Conservation (phyloP, 2,329 filamentous ascomycete species). For the Venturia asperata region DNA sequence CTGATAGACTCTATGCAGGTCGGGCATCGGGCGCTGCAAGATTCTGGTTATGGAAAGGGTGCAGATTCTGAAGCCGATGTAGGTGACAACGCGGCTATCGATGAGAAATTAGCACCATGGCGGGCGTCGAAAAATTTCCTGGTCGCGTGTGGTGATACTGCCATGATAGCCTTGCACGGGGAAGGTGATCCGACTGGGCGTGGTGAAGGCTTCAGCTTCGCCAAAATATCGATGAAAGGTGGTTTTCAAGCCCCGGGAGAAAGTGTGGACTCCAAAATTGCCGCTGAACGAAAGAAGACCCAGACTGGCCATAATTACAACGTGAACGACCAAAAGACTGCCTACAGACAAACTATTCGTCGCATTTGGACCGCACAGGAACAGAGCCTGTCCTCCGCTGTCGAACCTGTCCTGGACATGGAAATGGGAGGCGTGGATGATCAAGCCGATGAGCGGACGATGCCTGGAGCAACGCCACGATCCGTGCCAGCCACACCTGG, state of each 20-base stretch:
- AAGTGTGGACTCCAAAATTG: conserved; percentile 78
- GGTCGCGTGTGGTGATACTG: conserved; percentile 86
- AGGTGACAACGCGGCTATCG: conserved; percentile 67
- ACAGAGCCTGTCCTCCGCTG: conserved; percentile 63
- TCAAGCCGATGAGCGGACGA: conserved; percentile 35
- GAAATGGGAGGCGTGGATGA: conserved; percentile 57
- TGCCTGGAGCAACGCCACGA: conserved; percentile 51
- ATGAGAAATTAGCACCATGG: conserved; percentile 90
- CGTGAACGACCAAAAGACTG: conserved; percentile 84
- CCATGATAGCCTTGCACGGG: conserved; percentile 91
- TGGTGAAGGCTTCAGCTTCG: conserved; percentile 92
- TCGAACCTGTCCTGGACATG: conserved; percentile 63
- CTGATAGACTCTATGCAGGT: conserved; percentile 95
- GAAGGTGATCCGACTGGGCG: conserved; percentile 91
- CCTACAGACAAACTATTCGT: conserved; percentile 85
- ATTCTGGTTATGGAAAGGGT: conserved; percentile 73
- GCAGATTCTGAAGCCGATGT: conserved; percentile 52
- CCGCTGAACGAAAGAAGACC: conserved; percentile 63
- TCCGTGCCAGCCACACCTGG: conserved; percentile 57
- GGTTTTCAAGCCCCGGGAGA: conserved; percentile 88
- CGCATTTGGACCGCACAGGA: conserved; percentile 91
- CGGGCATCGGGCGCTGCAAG: conserved; percentile 80
- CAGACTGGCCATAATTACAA: conserved; percentile 92
- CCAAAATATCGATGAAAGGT: conserved; percentile 97
- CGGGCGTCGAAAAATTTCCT: conserved; percentile 95